phyloP scores from a whole-genome alignment of 352 stramenopile genomes.

The Pythium graminicola region DNA sequence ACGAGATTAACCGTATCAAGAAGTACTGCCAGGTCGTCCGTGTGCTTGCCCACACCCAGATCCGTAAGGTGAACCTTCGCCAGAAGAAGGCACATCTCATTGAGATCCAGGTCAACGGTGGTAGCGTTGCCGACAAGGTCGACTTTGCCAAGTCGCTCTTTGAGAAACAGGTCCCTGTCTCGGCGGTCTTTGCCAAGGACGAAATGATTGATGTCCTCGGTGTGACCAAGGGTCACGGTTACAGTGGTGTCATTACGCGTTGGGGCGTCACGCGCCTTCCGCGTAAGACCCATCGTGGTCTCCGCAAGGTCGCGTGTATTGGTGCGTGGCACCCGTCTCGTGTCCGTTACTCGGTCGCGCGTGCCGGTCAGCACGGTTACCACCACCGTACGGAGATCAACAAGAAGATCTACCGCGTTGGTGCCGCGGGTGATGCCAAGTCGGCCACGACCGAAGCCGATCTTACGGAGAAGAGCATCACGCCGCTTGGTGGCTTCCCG shows the following conservation, averaged over 20 bases:
- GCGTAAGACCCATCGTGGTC: conserved; percentile 99
- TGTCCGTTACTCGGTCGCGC: conserved; percentile 97
- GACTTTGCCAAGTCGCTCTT: conserved; percentile 99
- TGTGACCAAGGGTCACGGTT: conserved; percentile 99
- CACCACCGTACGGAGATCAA: conserved; percentile 99
- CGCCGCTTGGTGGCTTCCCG: conserved; percentile 98
- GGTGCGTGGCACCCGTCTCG: conserved; percentile 99
- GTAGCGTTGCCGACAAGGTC: conserved; percentile 96
- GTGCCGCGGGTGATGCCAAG: conserved; percentile 89
- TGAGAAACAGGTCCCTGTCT: conserved; percentile 98
- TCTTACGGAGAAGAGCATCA: conserved; percentile 99
- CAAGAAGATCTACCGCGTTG: conserved; percentile 99
- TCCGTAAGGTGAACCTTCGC: conserved; percentile 98
- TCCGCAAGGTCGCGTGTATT: conserved; percentile 99
- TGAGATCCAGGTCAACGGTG: conserved; percentile 99
- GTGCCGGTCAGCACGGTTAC: conserved; percentile 99
- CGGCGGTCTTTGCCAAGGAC: conserved; percentile 94
- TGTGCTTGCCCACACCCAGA: conserved; percentile 99
- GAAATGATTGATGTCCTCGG: conserved; percentile 99
- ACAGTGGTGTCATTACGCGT: conserved; percentile 98
- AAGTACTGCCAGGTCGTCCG: conserved; percentile 99
- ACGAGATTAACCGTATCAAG: conserved; percentile 99
- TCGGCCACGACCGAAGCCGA: conserved; percentile 97
- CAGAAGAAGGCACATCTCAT: conserved; percentile 99
- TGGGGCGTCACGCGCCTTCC: conserved; percentile 99